Percentiles rank a stretch among this genome's conserved stretches.
Conservation (phyloP, 495 filamentous ascomycete species). For the Penicillium steckii region DNA sequence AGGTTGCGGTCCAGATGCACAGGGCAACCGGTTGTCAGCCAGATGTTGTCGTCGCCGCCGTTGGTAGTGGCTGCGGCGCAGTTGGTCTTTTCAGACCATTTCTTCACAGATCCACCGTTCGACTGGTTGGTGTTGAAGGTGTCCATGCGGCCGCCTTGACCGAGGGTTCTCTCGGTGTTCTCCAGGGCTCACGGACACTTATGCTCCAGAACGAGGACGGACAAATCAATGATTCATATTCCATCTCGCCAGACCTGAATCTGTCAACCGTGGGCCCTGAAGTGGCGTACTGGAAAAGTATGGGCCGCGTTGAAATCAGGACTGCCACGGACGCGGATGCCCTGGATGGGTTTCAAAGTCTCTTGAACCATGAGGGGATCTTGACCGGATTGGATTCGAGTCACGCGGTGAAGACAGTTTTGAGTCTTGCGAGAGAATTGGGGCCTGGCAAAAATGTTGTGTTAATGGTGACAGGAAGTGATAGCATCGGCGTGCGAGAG, state of each 20-base stretch:
- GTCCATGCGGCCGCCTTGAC: constrained; percentile 25
- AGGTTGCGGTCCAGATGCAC: constrained; percentile 29
- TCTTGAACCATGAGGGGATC: constrained; percentile 31
- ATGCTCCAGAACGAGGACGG: constrained; percentile 33
- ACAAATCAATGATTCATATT: constrained; percentile 30
- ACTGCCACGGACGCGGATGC: constrained; percentile 33
- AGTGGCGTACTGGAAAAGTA: constrained; percentile 33
- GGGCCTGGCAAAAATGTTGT: constrained; percentile 34
- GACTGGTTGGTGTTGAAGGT: constrained; percentile 30
- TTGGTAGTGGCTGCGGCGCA: constrained; percentile 29
- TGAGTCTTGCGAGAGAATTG: constrained; percentile 28
- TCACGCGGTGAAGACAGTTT: constrained; percentile 27
- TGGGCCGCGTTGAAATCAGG: constrained; percentile 27
- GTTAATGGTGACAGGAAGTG: constrained; percentile 33
- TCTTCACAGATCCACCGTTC: constrained; percentile 13
- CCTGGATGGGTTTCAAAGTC: constrained; percentile 30
- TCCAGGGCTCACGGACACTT: constrained; percentile 32
- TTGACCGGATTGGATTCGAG: constrained; percentile 31
- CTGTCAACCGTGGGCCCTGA: constrained; percentile 34
- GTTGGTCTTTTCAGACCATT: constrained; percentile 34
- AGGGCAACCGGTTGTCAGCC: constrained; percentile 19
- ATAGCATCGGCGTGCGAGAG: constrained; percentile 12
- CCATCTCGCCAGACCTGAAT: constrained; percentile 36
- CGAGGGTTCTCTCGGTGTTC: constrained; percentile 28
- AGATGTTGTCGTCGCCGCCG: constrained; percentile 28